These are phyloP conservation scores for Starmerella roubikii DNA, from an alignment of 805 yeast genomes.

Conservation along the genomic window DNA sequence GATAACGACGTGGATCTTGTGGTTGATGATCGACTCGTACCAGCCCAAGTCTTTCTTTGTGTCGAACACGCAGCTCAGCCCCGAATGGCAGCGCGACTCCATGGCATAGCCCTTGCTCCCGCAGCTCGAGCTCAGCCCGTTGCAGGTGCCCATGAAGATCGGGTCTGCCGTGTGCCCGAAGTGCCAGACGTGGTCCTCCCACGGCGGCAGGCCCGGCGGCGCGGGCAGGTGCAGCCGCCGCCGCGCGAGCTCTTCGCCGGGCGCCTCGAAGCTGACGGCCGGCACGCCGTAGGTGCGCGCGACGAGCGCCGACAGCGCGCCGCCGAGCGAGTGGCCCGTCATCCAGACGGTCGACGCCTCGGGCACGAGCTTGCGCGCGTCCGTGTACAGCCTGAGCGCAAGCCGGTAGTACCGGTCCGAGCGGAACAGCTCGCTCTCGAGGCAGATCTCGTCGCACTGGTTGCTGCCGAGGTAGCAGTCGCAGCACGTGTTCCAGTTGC, in stretches of 20 bases:
- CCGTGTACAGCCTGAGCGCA: slow-evolving; percentile 57
- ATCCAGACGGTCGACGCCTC: slow-evolving; percentile 59
- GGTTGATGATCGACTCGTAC: slow-evolving; percentile 78
- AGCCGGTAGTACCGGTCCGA: slow-evolving; percentile 77
- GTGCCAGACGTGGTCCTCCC: slow-evolving; percentile 81
- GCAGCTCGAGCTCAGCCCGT: slow-evolving; percentile 82
- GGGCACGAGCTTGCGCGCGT: slow-evolving; percentile 57
- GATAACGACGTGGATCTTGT: slow-evolving; percentile 79
- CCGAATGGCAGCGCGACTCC: slow-evolving; percentile 93
- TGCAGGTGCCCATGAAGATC: slow-evolving; percentile 89
- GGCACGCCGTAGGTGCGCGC: slow-evolving; percentile 89
- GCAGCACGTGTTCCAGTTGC: slow-evolving; percentile 89
- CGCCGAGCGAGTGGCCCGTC: slow-evolving; percentile 93
- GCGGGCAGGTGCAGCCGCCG: slow-evolving; percentile 74
- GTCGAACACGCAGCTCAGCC: slow-evolving; percentile 75
- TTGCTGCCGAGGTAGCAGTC: slow-evolving; percentile 65
- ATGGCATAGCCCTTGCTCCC: slow-evolving; percentile 89
- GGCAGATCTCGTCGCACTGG: slow-evolving; percentile 77
- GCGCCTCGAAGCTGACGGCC: slow-evolving; percentile 81
- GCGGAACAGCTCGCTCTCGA: slow-evolving; percentile 59
- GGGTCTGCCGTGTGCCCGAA: slow-evolving; percentile 97
- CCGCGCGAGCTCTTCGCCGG: slow-evolving; percentile 79
- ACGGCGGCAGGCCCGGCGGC: slow-evolving; percentile 77
- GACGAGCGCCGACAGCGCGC: slow-evolving; percentile 62
- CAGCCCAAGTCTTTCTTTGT: slow-evolving; percentile 82